phyloP scores from a whole-genome alignment of 352 stramenopile genomes.

The Phytophthora litchii region DNA sequence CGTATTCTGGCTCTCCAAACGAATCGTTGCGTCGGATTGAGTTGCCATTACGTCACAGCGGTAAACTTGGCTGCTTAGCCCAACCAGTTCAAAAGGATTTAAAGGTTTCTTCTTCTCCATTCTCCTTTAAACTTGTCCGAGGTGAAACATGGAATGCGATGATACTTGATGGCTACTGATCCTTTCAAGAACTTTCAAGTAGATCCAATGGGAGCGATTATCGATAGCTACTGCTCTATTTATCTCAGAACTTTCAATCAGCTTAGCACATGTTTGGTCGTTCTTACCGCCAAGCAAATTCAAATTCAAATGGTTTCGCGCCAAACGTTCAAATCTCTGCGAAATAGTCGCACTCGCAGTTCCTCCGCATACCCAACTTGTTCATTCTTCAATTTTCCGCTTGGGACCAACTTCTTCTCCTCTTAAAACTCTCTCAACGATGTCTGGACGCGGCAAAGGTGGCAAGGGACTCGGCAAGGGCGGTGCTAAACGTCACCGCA shows the following conservation, averaged over 20 bases:
- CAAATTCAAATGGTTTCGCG: slow-evolving; percentile 1
- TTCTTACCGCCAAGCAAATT: background rate
- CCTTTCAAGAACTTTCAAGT: too few species aligned
- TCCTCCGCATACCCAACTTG: background rate
- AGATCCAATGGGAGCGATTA: too few species aligned
- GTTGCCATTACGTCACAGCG: slow-evolving; percentile 12
- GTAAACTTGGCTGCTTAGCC: slow-evolving; percentile 1
- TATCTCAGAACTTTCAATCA: background rate
- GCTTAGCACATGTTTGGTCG: background rate
- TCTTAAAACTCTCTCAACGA: slow-evolving; percentile 23
- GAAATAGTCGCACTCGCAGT: slow-evolving; percentile 3
- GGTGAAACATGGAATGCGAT: background rate
- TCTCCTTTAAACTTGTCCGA: slow-evolving; percentile 1
- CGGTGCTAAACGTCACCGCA: slow-evolving; percentile 82
- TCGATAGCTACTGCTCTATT: too few species aligned
- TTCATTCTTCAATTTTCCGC: slow-evolving; percentile 7
- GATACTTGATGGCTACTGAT: background rate
- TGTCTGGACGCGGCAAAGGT: slow-evolving; percentile 83
- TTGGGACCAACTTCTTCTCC: background rate
- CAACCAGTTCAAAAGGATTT: slow-evolving; percentile 9
- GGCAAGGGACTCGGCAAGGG: slow-evolving; percentile 83
- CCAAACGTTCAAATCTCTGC: slow-evolving; percentile 9
- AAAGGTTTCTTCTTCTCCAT: slow-evolving; percentile 8
- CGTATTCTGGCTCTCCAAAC: slow-evolving; percentile 13
- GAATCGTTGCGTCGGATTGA: slow-evolving; percentile 1